Percentiles rank a stretch among this genome's conserved stretches.
These are phyloP conservation scores for Rhynchosporium agropyri DNA, from an alignment of 2,329 filamentous ascomycete species.

Conservation along the genomic window DNA sequence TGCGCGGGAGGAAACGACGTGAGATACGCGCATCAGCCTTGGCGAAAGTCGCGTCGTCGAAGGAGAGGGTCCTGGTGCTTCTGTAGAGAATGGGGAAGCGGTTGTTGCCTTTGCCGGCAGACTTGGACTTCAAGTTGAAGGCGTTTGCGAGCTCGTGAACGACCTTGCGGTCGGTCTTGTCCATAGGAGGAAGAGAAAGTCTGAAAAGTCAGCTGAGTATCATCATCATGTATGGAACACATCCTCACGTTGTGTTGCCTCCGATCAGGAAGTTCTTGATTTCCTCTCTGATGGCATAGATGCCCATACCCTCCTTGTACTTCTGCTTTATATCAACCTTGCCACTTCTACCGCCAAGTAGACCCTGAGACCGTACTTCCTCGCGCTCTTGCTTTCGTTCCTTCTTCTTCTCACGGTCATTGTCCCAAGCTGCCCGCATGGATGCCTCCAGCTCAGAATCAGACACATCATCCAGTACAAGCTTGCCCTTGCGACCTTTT, in stretches of 20 bases:
- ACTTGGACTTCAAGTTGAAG: conserved; percentile 82
- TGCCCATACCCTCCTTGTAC: conserved; percentile 71
- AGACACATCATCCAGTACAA: conserved; percentile 56
- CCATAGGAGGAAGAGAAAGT: conserved; percentile 80
- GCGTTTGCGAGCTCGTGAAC: conserved; percentile 78
- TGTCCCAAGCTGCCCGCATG: conserved; percentile 63
- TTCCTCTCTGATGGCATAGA: conserved; percentile 72
- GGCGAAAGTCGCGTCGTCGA: conserved; percentile 59
- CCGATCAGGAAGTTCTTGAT: conserved; percentile 71
- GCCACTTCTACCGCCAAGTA: conserved; percentile 60
- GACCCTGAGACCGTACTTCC: conserved; percentile 64
- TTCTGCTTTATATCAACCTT: conserved; percentile 65
- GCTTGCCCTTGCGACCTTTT: conserved; percentile 61
- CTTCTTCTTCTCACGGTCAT: conserved; percentile 72
- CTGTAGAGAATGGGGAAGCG: conserved; percentile 80
- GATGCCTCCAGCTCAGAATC: conserved; percentile 69
- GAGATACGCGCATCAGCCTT: conserved; percentile 50
- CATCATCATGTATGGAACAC: background rate
- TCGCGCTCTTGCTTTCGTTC: conserved; percentile 71
- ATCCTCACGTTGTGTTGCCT: conserved; percentile 60
- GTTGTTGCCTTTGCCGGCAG: conserved; percentile 70
- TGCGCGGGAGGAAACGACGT: conserved; percentile 58
- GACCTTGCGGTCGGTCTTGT: conserved; percentile 72
- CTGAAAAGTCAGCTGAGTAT: conserved; percentile 46
- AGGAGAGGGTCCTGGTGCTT: conserved; percentile 65